Percentiles rank a stretch among this genome's conserved stretches.
phyloP scores from a whole-genome alignment of 805 yeast species.

The Metschnikowia similis region DNA sequence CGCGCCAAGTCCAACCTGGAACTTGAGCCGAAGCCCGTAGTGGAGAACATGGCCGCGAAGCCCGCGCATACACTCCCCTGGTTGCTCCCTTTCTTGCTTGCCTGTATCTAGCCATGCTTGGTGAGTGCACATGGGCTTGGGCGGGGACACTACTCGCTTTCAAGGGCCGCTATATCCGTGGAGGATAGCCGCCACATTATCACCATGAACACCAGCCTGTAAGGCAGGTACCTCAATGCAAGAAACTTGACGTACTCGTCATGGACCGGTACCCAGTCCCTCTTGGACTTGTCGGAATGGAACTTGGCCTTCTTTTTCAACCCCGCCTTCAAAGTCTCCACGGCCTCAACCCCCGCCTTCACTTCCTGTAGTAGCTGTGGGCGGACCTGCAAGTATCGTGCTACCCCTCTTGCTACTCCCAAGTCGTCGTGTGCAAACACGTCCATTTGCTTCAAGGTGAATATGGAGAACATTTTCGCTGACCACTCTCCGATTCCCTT shows the following conservation, averaged over 20 bases:
- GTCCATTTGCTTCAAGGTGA: constrained; percentile 62
- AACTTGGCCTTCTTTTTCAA: constrained; percentile 35
- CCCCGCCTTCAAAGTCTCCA: constrained; percentile 29
- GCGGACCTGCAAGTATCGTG: constrained; percentile 54
- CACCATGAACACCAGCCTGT: constrained; percentile 63
- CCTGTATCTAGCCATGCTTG: not conserved
- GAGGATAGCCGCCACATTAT: constrained; percentile 69
- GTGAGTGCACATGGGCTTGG: not conserved
- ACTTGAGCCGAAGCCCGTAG: not conserved
- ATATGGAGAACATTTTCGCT: constrained; percentile 79
- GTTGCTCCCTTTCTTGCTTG: not conserved
- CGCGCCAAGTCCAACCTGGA: not conserved
- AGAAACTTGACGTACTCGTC: constrained; percentile 53
- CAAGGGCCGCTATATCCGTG: constrained; percentile 49
- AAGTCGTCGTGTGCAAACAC: constrained; percentile 76
- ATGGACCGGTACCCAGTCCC: constrained; percentile 65
- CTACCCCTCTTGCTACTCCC: constrained; percentile 80
- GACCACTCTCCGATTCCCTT: constrained; percentile 86
- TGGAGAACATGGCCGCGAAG: not conserved
- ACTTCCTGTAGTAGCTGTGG: constrained; percentile 46
- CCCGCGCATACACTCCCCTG: not conserved
- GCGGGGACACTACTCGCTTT: constrained; percentile 6
- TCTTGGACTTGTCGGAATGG: constrained; percentile 34
- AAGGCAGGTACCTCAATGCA: constrained; percentile 62
- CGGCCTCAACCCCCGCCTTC: constrained; percentile 29